Evolutionary conservation across 768 basidiomycete species (phyloP).

Genomic region (Suillus subluteus): DNA sequence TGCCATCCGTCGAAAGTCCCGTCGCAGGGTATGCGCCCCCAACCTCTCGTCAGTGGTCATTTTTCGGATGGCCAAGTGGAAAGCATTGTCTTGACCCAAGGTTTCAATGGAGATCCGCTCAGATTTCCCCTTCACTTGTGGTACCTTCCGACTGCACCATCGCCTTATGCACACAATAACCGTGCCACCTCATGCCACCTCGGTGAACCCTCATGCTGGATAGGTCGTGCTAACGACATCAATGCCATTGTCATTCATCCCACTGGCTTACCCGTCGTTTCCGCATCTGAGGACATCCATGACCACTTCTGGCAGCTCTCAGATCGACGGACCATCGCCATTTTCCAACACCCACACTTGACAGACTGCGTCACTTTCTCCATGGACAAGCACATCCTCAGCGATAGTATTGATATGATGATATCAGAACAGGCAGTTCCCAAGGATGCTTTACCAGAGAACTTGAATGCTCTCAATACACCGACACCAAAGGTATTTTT

Average conservation of each 20-base stretch:
- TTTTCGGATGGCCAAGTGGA: slow-evolving; percentile 63
- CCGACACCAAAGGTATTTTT: not conserved
- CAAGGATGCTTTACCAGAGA: not conserved
- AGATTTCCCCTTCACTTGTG: slow-evolving; percentile 84
- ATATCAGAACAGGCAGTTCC: not conserved
- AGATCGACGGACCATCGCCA: not conserved
- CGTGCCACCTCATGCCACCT: slow-evolving; percentile 62
- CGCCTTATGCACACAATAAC: slow-evolving; percentile 66
- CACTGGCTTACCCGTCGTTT: not conserved
- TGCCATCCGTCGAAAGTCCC: slow-evolving; percentile 73
- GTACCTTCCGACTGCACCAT: slow-evolving; percentile 71
- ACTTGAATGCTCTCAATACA: not conserved
- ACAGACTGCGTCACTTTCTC: not conserved
- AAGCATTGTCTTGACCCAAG: slow-evolving; percentile 78
- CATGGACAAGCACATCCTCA: not conserved
- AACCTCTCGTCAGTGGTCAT: slow-evolving; percentile 62
- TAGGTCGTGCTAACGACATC: no score
- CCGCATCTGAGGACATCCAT: not conserved
- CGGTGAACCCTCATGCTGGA: no score
- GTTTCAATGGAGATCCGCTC: slow-evolving; percentile 78
- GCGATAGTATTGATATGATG: not conserved
- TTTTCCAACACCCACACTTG: not conserved
- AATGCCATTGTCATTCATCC: not conserved
- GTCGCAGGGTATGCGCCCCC: slow-evolving; percentile 71
- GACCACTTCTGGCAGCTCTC: not conserved